Evolutionary conservation across 1,284 basidiomycete genomes (phyloP).

Genomic region (Spongispora temasekensis): DNA sequence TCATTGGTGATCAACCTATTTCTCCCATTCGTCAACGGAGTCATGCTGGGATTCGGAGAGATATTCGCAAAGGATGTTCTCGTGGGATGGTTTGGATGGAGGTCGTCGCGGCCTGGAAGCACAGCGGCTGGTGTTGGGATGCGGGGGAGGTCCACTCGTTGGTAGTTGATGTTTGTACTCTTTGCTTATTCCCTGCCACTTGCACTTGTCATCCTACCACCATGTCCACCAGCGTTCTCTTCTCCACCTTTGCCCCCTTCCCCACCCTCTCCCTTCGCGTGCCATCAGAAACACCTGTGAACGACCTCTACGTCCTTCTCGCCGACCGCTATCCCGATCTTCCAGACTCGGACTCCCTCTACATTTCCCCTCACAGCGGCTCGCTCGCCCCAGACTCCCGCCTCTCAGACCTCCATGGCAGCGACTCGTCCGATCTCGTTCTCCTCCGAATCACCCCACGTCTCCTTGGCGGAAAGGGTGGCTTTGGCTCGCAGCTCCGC

Average conservation of each 20-base stretch:
- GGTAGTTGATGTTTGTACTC: too few relatives aligned
- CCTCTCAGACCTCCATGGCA: constrained; percentile 48
- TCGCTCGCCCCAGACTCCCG: constrained; percentile 41
- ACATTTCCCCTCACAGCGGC: constrained; percentile 57
- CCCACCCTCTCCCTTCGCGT: constrained; percentile 67
- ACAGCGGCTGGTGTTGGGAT: constrained; percentile 40
- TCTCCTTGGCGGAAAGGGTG: constrained; percentile 91
- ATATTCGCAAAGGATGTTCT: constrained; percentile 92
- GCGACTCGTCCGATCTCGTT: constrained; percentile 46
- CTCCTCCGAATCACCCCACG: constrained; percentile 68
- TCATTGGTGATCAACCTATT: constrained; percentile 90
- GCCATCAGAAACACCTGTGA: constrained; percentile 50
- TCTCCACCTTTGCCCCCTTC: constrained; percentile 78
- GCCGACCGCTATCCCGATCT: constrained; percentile 58
- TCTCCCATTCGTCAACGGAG: constrained; percentile 94
- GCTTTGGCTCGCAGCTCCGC: constrained; percentile 94
- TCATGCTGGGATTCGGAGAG: constrained; percentile 98
- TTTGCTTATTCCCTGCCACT: too few relatives aligned
- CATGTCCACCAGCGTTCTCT: constrained; percentile 58
- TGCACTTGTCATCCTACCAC: too few relatives aligned
- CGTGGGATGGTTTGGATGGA: constrained; percentile 62
- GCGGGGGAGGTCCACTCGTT: too few relatives aligned
- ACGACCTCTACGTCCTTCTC: constrained; percentile 54
- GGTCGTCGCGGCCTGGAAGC: constrained; percentile 25
- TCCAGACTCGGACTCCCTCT: constrained; percentile 49